Conservation (phyloP, 345 rosid genomes). For the Rhizophora mangle region DNA sequence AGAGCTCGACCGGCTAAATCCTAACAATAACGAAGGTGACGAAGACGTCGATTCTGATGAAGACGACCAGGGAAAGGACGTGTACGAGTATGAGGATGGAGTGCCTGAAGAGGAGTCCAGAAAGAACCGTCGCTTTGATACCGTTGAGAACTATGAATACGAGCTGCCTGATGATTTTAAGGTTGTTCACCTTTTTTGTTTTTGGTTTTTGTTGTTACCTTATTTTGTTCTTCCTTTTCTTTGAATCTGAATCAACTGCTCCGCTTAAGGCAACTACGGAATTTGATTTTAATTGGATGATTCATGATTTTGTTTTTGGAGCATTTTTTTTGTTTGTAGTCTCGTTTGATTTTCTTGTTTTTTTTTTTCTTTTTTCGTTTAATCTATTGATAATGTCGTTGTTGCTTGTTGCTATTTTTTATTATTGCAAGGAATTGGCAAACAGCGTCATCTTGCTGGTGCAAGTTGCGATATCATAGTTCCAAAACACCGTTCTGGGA, state of each 20-base stretch:
- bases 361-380: not conserved
- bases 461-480: too few species aligned
- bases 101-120: slow-evolving; percentile 68
- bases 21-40: slow-evolving; percentile 36
- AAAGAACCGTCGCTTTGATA: slow-evolving; percentile 77
- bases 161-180: slow-evolving; percentile 63
- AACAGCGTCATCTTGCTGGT: too few species aligned
- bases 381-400: too few species aligned
- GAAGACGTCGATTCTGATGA: slow-evolving; percentile 53
- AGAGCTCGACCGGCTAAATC: slow-evolving; percentile 49
- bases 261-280: not conserved
- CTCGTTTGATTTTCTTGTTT: not conserved
- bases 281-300: too few species aligned
- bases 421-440: too few species aligned
- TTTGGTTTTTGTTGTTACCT: not conserved
- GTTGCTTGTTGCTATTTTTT: too few species aligned
- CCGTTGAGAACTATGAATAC: slow-evolving; percentile 63
- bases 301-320: too few species aligned
- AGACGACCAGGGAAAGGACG: slow-evolving; percentile 26
- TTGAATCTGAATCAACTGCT: not conserved
- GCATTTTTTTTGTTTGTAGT: too few species aligned
- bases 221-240: not conserved
- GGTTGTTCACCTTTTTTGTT: slow-evolving; percentile 29
- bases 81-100: slow-evolving; percentile 85
- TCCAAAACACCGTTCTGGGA: too few species aligned